Evolutionary conservation across 139 green algal genomes (phyloP).

Genomic region (Chlamydomonas eustigma): DNA sequence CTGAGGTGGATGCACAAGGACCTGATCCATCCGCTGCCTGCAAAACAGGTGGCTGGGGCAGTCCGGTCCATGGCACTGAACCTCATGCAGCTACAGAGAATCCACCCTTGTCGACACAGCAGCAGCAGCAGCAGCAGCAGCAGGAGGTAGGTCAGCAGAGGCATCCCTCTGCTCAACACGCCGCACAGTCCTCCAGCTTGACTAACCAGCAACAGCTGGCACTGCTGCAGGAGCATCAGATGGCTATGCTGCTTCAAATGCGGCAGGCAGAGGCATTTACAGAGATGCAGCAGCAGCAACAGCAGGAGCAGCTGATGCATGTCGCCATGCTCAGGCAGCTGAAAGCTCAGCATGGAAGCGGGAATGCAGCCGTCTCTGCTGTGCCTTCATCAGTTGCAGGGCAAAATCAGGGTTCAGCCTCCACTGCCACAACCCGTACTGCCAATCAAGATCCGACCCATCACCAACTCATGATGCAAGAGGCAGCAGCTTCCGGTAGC

Average conservation of each 20-base stretch:
- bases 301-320: background rate
- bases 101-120: background rate
- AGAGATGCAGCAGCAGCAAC: background rate
- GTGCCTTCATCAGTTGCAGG: too few relatives aligned
- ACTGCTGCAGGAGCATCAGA: background rate
- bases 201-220: background rate
- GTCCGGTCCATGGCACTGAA: background rate
- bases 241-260: background rate
- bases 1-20: background rate
- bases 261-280: background rate
- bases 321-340: background rate
- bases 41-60: background rate
- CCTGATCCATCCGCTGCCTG: too few relatives aligned
- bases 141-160: background rate
- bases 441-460: too few relatives aligned
- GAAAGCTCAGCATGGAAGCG: too few relatives aligned
- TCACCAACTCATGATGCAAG: too few relatives aligned
- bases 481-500: too few relatives aligned
- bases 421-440: too few relatives aligned
- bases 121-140: background rate
- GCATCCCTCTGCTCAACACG: background rate
- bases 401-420: too few relatives aligned
- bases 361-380: too few relatives aligned
- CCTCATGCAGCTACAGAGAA: background rate
- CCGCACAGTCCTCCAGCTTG: too few relatives aligned